Percentiles rank a stretch among this genome's conserved stretches.
Conservation (phyloP, 176 grass and related monocot species). For the Echinochloa phyllopogon region DNA sequence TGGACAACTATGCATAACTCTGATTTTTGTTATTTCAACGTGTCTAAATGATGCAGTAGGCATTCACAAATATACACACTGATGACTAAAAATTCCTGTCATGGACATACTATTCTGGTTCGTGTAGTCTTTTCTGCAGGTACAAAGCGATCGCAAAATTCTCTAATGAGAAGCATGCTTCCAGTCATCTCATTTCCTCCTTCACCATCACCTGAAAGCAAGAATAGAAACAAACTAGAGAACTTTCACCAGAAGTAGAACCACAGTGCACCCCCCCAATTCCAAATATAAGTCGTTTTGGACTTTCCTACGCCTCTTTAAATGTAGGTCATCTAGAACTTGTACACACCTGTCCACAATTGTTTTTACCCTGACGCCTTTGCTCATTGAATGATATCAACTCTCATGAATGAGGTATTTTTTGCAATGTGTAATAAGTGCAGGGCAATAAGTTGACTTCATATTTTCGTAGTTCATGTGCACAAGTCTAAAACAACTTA, state of each 20-base stretch:
- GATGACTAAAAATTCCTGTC: conserved; percentile 13
- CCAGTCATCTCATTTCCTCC: conserved; percentile 99
- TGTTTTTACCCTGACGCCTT: not conserved
- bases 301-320: not conserved
- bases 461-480: not conserved
- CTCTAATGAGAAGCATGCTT: conserved; percentile 93
- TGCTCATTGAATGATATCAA: conserved; percentile 14
- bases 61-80: not conserved
- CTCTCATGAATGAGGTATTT: conserved; percentile 6
- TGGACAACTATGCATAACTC: not conserved
- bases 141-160: conserved; percentile 80
- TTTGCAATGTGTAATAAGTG: conserved; percentile 6
- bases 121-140: conserved; percentile 74
- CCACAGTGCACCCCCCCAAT: not conserved
- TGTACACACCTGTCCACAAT: not conserved
- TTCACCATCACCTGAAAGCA: conserved; percentile 80
- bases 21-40: not conserved
- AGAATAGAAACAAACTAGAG: conserved; percentile 16
- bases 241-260: conserved; percentile 28
- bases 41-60: not conserved
- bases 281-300: not conserved
- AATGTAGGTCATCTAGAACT: not conserved
- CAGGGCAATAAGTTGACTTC: not conserved
- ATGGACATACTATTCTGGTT: conserved; percentile 79
- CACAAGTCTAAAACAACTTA: not conserved